These are phyloP conservation scores for Lantana camara DNA, from an alignment of 257 asterid genomes.

Conservation along the genomic window DNA sequence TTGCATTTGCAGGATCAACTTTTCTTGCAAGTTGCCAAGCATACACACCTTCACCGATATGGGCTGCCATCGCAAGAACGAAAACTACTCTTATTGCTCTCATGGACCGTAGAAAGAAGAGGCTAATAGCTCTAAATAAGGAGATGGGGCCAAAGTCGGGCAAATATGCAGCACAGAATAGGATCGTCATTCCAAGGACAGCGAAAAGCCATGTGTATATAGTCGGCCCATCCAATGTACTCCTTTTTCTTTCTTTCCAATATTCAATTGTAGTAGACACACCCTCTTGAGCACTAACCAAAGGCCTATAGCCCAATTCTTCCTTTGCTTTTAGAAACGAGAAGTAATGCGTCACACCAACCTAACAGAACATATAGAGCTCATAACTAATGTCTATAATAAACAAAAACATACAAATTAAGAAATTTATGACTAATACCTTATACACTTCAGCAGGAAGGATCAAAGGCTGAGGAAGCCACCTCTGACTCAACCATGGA, in stretches of 20 bases:
- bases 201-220: constrained; percentile 56
- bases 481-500: constrained; percentile 64
- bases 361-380: constrained; percentile 43
- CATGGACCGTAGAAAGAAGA: constrained; percentile 61
- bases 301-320: constrained; percentile 82
- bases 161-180: constrained; percentile 75
- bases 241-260: constrained; percentile 77
- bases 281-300: constrained; percentile 76
- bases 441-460: constrained; percentile 96
- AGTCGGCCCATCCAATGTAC: constrained; percentile 74
- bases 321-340: constrained; percentile 86
- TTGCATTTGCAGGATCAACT: constrained; percentile 83
- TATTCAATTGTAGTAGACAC: constrained; percentile 76
- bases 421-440: constrained; percentile 39
- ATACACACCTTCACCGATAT: constrained; percentile 74
- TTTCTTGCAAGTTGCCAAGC: constrained; percentile 86
- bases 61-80: constrained; percentile 45
- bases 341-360: constrained; percentile 91
- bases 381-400: background rate
- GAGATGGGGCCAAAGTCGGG: constrained; percentile 76
- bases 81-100: constrained; percentile 40
- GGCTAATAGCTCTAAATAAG: constrained; percentile 47
- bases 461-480: constrained; percentile 94
- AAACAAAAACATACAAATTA: background rate
- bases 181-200: constrained; percentile 54